Base-by-base conservation (phyloP, 2,329 filamentous ascomycete species). In the Grosmannia penicillata region DNA sequence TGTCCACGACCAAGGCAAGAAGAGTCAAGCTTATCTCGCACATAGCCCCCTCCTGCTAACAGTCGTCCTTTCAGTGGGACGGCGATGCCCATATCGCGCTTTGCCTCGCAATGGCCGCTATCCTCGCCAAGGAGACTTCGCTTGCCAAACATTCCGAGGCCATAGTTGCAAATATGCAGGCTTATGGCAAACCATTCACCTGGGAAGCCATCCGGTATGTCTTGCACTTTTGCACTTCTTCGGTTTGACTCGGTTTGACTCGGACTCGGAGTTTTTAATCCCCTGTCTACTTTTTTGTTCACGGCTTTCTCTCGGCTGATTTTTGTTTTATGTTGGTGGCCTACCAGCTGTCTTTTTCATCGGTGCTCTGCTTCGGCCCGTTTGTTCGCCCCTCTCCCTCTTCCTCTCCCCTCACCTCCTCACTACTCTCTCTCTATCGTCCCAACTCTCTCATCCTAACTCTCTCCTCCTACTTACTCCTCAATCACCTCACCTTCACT, bases 171-270 rank as follows among this genome's bases (percentile, higher is more conserved):
- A 53, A 53, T n/a, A 50, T 65, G 39, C 45, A 50, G n/a, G 30
- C 44, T 11, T 46, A 45, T 6, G 55, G 29, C 2, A 13, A 17
- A 13, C 39, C 44, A 6, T 57, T 60, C n/a, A 59, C 57, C 4
- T 67, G 62, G 61, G 58, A 67, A 23, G 60, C 51, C 1, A 54
- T 67, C 36, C 61, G 64, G 65, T 66, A 56, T 31, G 60, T 53
- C 8, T 19, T 22, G 8, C 18, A 13, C 17, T 6, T 23, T 26
- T n/a, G n/a, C n/a, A n/a, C n/a, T n/a, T n/a, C n/a, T n/a, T n/a
- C n/a, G n/a, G n/a, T n/a, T n/a, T n/a, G n/a, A n/a, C n/a, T n/a
- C n/a, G n/a, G n/a, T n/a, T n/a, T n/a, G n/a, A n/a, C n/a, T n/a
- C n/a, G n/a, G n/a, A n/a, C 38, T 41, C 13, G 13, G 21, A n/a